Evolutionary conservation across 441 rosid species (phyloP), one percentile per base, ranked within the genome.

Genomic region (Syzygium malaccense): DNA sequence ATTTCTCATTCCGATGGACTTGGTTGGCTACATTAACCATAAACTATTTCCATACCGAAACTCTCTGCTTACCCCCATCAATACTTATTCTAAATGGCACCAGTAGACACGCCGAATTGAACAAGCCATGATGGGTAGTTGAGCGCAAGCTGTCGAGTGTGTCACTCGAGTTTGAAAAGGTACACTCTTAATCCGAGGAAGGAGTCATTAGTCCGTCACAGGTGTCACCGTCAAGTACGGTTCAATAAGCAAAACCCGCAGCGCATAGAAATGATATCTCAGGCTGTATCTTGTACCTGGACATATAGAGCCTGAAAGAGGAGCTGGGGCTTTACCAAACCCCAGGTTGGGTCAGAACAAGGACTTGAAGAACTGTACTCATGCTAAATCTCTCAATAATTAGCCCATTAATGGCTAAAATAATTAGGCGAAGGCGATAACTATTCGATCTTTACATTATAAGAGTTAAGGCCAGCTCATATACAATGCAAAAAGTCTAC

Each of bases 371-470:
- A 64, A 3, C 75, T 30, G 12, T 64, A 30, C 75, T 15, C 75
- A 30, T n/a, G 37, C 75, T 64, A 64, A 30, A 15, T 60, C 75
- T 30, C 75, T 15, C 0, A 2, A 64, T 30, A 2, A 30, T 64
- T 30, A 64, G 11, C 17, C 30, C 4, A 30, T 32, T 64, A 64
- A 30, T 64, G 1, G 75, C 37, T 64, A n/a, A n/a, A 3, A 62
- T 14, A 62, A 62, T 62, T 15, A 14, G 33, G 75, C 1, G 20
- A 64, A 30, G 71, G 37, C 12, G 1, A 64, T 64, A 30, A 15
- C 33, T 64, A 15, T 64, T 0, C 4, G 0, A 28, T 60, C 33
- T 14, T 60, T 0, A 14, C 18, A 0, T 60, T 6, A 8, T 28
- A 30, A 14, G 37, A 64, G 37, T 3, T 64, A 64, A 30, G 37